Conservation (phyloP, 495 filamentous ascomycete species). For the Xylaria cubensis region DNA sequence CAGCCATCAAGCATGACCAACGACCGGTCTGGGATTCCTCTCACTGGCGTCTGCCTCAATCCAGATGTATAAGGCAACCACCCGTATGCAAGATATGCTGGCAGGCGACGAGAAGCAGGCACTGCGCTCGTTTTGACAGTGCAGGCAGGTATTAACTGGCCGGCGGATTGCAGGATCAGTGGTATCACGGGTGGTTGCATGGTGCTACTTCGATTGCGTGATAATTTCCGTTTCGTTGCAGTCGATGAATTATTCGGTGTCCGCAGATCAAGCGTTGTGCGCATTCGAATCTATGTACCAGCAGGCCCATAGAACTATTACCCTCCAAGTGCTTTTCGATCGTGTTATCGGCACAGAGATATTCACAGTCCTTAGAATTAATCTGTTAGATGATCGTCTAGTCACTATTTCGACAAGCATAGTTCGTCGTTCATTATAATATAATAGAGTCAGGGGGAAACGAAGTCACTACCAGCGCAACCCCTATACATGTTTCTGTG, state of each 20-base stretch:
- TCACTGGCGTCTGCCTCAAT: not conserved
- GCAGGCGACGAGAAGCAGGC: not conserved
- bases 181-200: constrained; percentile 22
- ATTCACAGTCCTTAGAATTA: not conserved
- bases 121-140: not conserved
- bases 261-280: not conserved
- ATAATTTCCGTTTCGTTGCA: not conserved
- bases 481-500: not conserved
- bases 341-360: not conserved
- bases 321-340: not conserved
- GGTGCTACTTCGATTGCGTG: constrained; percentile 17
- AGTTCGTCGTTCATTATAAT: not conserved
- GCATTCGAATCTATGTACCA: not conserved
- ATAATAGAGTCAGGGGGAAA: not conserved
- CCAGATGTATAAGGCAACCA: not conserved
- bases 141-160: not conserved
- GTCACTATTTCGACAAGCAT: not conserved
- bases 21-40: not conserved
- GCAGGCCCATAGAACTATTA: not conserved
- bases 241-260: not conserved
- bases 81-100: constrained; percentile 22
- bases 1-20: not conserved
- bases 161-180: constrained; percentile 26
- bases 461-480: not conserved
- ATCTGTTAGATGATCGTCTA: not conserved